Evolutionary conservation across 106 monocot genomes (phyloP), one percentile per base, ranked within the genome.

Genomic region (Amphibolis antarctica): DNA sequence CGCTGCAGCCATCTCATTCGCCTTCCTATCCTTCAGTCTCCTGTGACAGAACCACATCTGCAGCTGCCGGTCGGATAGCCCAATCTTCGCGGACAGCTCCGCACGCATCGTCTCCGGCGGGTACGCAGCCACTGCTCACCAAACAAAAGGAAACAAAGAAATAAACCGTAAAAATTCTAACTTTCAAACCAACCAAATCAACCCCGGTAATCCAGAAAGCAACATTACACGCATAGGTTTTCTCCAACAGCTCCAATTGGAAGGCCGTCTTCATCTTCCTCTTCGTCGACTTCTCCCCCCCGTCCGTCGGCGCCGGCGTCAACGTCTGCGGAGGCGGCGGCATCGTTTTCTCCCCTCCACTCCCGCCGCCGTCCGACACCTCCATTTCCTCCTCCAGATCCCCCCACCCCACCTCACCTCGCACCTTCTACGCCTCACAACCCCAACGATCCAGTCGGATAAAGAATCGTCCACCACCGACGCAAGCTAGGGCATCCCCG

Each of bases 31-130:
- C 65, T 98, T 98, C 24, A 91, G 80, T 68, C 96, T 74, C 52
- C 96, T 75, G 57, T 98, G 96, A 48, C 96, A 98, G 70, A 98
- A 98, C 90, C 96, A 98, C 96, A 98, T 98, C 86, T 98, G 96
- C 20, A 98, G 82, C 76, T 98, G 96, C 68, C 96, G 77, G 72
- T 98, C 96, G 3, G 80, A 71, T 4, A 98, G 77, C 21, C 84
- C 90, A 22, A 85, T 76, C 80, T 91, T 98, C 46, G 57, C 74
- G 10, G 96, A 98, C 30, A 98, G 77, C 69, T 90, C 96, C 6
- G 82, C 84, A 15, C 96, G 72, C 46, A 77, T 6, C 20, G 72
- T 48, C 76, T 98, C 96, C 26, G 84, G 80, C 13, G 90, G 96
- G 58, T 98, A 98, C 43, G 73, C 73, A 57, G 90, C 76, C 55